phyloP scores from a whole-genome alignment of 495 filamentous ascomycete species.

The Hypoxylon perforatum region DNA sequence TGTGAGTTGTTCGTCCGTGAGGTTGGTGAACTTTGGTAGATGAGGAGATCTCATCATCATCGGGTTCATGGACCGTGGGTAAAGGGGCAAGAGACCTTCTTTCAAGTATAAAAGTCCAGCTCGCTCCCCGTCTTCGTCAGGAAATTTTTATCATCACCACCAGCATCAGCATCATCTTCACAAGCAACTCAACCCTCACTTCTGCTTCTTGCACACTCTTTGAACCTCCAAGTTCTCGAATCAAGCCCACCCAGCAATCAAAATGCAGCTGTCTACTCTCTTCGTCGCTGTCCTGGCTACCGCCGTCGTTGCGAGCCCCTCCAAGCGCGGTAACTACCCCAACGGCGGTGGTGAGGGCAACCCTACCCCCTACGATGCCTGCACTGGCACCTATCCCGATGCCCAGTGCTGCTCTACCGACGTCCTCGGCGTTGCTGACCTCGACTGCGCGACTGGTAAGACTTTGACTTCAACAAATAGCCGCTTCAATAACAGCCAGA shows the following conservation, averaged over 20 bases:
- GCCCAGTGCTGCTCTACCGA: constrained; percentile 59
- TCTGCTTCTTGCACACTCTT: constrained; percentile 36
- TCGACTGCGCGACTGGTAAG: constrained; percentile 59
- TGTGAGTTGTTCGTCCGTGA: constrained; percentile 3
- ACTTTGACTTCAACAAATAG: neutral
- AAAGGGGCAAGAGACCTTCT: neutral
- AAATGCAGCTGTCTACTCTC: constrained; percentile 54
- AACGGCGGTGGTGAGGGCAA: neutral
- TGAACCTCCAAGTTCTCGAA: constrained; percentile 34
- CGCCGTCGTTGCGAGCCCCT: constrained; percentile 46
- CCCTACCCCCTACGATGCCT: constrained; percentile 26
- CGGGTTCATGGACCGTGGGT: neutral
- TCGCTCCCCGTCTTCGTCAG: constrained; percentile 22
- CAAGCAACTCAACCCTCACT: constrained; percentile 28
- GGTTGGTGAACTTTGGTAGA: constrained; percentile 3
- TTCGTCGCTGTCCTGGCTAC: constrained; percentile 47
- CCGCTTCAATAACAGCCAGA: neutral
- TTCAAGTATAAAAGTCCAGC: constrained; percentile 40
- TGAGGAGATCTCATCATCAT: constrained; percentile 11
- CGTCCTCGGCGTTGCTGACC: constrained; percentile 58
- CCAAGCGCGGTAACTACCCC: constrained; percentile 37
- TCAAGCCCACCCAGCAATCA: constrained; percentile 43
- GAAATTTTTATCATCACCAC: constrained; percentile 27
- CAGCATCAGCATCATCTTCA: constrained; percentile 29
- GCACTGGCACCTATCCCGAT: constrained; percentile 40